Percentiles rank a stretch among this genome's conserved stretches.
These are phyloP conservation scores for Corchorus olitorius DNA, from an alignment of 345 rosid species.

Conservation along the genomic window DNA sequence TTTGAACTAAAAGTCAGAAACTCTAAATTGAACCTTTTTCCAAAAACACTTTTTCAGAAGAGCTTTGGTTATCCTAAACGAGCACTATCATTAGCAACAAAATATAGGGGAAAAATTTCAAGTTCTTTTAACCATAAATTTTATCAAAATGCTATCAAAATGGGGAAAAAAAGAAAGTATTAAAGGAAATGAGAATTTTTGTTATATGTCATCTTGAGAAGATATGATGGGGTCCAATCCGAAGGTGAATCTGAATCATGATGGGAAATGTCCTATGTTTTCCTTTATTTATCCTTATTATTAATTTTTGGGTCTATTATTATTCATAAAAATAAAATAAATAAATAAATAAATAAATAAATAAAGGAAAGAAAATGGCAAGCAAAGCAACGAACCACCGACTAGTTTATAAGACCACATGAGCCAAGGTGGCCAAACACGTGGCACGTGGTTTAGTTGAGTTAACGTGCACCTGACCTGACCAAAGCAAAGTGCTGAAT, in stretches of 20 bases:
- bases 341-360: neutral
- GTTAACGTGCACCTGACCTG: slow-evolving; percentile 14
- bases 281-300: neutral
- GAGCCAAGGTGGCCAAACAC: slow-evolving; percentile 17
- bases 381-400: neutral
- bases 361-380: neutral
- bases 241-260: neutral
- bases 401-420: neutral
- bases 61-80: too few relatives aligned
- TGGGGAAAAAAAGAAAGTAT: neutral
- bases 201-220: neutral
- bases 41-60: too few relatives aligned
- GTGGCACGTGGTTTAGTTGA: slow-evolving; percentile 22
- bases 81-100: neutral
- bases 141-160: neutral
- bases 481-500: neutral
- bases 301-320: too few relatives aligned
- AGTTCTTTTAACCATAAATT: neutral
- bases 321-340: neutral
- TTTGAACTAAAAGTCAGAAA: too few relatives aligned
- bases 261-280: slow-evolving; percentile 3
- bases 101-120: too few relatives aligned
- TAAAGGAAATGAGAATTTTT: neutral
- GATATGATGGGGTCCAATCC: neutral
- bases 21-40: too few relatives aligned